Conservation (phyloP, 2,329 filamentous ascomycete species). For the Neospermospora avenae region DNA sequence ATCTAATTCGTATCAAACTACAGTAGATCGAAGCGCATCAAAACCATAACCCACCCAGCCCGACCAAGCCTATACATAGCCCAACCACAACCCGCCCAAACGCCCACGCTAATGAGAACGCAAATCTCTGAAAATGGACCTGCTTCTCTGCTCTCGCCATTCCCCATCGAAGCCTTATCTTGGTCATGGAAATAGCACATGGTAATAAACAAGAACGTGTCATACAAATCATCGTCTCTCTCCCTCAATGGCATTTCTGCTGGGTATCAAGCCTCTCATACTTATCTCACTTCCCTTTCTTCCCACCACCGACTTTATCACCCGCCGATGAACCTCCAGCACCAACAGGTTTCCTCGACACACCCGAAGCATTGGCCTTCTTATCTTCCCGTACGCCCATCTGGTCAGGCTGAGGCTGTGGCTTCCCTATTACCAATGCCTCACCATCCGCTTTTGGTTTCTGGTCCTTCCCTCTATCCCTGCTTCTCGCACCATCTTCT, state of each 20-base stretch:
- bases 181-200: background rate
- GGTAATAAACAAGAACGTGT: background rate
- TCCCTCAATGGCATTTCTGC: background rate
- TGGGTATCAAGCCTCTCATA: background rate
- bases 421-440: background rate
- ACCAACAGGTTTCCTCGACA: constrained; percentile 5
- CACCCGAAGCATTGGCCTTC: background rate
- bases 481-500: background rate
- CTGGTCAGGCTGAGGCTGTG: background rate
- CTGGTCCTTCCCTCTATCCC: background rate
- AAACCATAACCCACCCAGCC: background rate
- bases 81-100: background rate
- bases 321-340: background rate
- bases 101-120: constrained; percentile 14
- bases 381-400: background rate
- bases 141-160: background rate
- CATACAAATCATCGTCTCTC: background rate
- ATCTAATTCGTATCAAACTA: too few species aligned
- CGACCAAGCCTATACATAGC: background rate
- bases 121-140: background rate
- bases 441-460: background rate
- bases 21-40: too few species aligned
- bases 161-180: background rate
- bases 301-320: background rate
- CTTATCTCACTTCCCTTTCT: constrained; percentile 5